Base-by-base conservation (phyloP, 2,329 filamentous ascomycete species). In the Sporothrix pallida region DNA sequence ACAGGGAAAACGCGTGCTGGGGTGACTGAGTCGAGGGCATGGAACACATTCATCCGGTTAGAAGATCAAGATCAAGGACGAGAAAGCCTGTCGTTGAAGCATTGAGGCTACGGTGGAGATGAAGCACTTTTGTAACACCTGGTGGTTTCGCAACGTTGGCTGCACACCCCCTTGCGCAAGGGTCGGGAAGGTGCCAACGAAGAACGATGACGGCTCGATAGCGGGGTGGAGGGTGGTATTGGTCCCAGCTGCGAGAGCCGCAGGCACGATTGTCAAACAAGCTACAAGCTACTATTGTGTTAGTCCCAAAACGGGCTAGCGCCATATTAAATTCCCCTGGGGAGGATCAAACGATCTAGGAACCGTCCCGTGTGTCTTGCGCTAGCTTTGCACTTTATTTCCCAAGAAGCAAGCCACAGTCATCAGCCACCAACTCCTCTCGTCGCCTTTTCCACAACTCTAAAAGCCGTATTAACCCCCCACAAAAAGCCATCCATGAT, bases 101-200 rank as follows among this genome's bases (percentile, higher is more conserved):
- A 80, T 81, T 78, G 80, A 78, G 75, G 76, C 76, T 74, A 68
- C 76, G 77, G 72, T 78, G 79, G 76, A 77, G 77, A 77, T 82
- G 81, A 82, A 77, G 80, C 81, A 81, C 67, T 76, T 74, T 75
- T 81, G 80, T 77, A 77, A 82, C 81, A 78, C 70, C 72, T 77
- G 76, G 74, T 72, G 71, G 80, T 81, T 82, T 81, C 80, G 80
- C 72, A 67, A 69, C n/a, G 3, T 42, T 54, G 26, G 10, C 26
- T 26, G 67, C 48, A 8, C 73, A 58, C 26, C 72, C 74, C 74
- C 73, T 69, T 71, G 70, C 44, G 12, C 68, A 42, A 58, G 62
- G 68, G 70, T 58, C 62, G 44, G 71, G 42, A 56, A 56, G 23
- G 58, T 46, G 23, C 26, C 26, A 44, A 26, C 42, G 31, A 37